phyloP scores from a whole-genome alignment of 768 basidiomycete species.

The Termitomyces sp. region DNA sequence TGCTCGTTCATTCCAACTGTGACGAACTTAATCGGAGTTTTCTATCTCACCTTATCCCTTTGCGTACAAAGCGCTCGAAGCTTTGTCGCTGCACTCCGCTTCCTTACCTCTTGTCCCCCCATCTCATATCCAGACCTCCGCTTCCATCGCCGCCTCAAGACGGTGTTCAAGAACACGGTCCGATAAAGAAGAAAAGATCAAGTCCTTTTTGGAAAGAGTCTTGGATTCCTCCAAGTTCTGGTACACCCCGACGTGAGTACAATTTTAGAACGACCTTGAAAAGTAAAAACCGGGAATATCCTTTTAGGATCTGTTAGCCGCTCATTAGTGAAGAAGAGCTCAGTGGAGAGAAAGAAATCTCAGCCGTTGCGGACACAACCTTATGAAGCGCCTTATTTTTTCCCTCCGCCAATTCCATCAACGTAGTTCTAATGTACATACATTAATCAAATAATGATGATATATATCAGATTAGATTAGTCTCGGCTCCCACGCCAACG shows the following conservation, averaged over 20 bases:
- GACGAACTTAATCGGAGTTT: constrained; percentile 14
- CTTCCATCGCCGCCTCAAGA: not conserved
- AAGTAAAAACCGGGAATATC: not conserved
- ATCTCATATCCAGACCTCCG: constrained; percentile 10
- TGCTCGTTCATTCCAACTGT: constrained; percentile 6
- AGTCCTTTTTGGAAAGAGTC: constrained; percentile 16
- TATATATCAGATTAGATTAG: constrained; percentile 12
- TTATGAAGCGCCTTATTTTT: constrained; percentile 61
- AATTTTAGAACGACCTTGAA: not conserved
- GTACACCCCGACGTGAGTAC: constrained; percentile 4
- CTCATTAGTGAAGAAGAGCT: constrained; percentile 10
- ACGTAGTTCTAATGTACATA: not conserved
- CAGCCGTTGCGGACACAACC: constrained; percentile 43
- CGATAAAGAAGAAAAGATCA: constrained; percentile 12
- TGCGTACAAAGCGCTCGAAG: constrained; percentile 20
- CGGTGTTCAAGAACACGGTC: not conserved
- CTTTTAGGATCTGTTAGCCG: constrained; percentile 1
- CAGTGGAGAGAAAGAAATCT: constrained; percentile 28
- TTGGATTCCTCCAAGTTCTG: constrained; percentile 9
- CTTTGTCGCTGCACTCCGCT: constrained; percentile 20
- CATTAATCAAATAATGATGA: not conserved
- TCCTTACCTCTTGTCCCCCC: constrained; percentile 19
- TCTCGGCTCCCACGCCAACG: constrained; percentile 11
- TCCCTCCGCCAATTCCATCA: constrained; percentile 35
- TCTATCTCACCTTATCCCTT: constrained; percentile 19